A percentile compares a stretch with the other conserved stretches of the same genome.
Evolutionary conservation across 345 rosid genomes (phyloP).

Genomic region (Citrus sinensis): DNA sequence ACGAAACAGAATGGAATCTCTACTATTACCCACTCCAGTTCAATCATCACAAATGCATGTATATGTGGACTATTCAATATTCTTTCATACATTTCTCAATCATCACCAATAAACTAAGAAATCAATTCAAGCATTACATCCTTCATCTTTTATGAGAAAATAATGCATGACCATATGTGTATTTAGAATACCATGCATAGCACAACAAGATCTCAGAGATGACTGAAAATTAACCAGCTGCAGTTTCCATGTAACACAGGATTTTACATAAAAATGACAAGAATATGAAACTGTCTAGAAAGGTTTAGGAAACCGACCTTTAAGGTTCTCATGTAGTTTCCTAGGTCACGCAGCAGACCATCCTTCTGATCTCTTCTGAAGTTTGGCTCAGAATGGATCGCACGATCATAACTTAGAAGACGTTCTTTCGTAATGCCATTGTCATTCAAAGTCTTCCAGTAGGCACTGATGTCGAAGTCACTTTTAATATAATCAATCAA

Average conservation of each 20-base stretch:
- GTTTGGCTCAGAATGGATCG: constrained; percentile 80
- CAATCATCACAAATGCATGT: not conserved
- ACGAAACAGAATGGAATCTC: not conserved
- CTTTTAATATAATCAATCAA: constrained; percentile 68
- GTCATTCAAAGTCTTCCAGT: constrained; percentile 96
- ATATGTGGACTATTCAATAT: not conserved
- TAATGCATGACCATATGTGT: constrained; percentile 2
- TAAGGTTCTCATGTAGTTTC: constrained; percentile 91
- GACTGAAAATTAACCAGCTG: constrained; percentile 2
- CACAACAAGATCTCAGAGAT: not conserved
- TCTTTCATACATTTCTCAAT: not conserved
- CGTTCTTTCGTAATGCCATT: constrained; percentile 93
- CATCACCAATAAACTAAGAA: not conserved
- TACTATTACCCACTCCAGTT: not conserved
- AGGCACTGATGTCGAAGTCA: constrained; percentile 76
- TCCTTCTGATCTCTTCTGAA: constrained; percentile 79
- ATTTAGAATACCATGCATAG: not conserved
- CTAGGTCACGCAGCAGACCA: constrained; percentile 87
- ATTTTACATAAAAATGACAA: not conserved
- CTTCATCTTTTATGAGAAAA: not conserved
- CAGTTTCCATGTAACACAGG: not conserved
- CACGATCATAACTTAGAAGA: constrained; percentile 96
- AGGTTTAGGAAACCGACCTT: constrained; percentile 53
- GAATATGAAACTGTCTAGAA: constrained; percentile 9
- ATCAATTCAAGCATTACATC: not conserved